Conservation (phyloP, 2,329 filamentous ascomycete species). For the Arthroderma sp. region DNA sequence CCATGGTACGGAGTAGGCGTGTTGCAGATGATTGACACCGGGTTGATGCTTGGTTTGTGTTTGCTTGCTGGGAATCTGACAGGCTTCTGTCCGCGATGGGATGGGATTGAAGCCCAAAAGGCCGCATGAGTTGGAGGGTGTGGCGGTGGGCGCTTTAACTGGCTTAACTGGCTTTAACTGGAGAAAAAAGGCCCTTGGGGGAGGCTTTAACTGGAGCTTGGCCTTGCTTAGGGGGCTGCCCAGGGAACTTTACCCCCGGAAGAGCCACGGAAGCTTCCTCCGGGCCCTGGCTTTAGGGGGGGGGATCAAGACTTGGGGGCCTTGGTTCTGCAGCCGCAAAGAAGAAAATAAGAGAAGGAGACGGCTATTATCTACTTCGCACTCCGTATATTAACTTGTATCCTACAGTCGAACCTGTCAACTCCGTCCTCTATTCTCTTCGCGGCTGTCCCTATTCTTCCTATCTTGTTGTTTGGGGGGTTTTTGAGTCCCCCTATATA, state of each 20-base stretch:
- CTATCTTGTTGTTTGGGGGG: too few species aligned
- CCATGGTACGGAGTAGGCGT: background rate
- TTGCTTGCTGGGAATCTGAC: background rate
- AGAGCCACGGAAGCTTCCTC: background rate
- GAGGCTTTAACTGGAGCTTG: background rate
- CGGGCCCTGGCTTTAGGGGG: too few species aligned
- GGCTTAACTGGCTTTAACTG: slow-evolving; percentile 2
- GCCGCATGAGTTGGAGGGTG: background rate
- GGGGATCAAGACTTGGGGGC: too few species aligned
- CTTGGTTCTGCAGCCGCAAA: too few species aligned
- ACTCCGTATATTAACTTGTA: too few species aligned
- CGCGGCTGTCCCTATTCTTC: too few species aligned
- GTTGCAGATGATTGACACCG: background rate
- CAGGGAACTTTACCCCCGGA: background rate
- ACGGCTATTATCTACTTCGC: too few species aligned
- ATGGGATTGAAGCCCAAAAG: too few species aligned
- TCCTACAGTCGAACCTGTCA: too few species aligned
- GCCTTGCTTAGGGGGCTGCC: background rate
- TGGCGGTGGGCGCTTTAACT: background rate
- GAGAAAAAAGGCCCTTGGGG: background rate
- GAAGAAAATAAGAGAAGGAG: too few species aligned
- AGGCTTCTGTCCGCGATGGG: background rate
- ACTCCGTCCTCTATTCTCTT: too few species aligned
- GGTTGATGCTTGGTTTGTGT: background rate
- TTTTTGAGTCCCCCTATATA: too few species aligned